Evolutionary conservation across 169 alveolate genomes (phyloP).

Genomic region (Eimeria brunetti): DNA sequence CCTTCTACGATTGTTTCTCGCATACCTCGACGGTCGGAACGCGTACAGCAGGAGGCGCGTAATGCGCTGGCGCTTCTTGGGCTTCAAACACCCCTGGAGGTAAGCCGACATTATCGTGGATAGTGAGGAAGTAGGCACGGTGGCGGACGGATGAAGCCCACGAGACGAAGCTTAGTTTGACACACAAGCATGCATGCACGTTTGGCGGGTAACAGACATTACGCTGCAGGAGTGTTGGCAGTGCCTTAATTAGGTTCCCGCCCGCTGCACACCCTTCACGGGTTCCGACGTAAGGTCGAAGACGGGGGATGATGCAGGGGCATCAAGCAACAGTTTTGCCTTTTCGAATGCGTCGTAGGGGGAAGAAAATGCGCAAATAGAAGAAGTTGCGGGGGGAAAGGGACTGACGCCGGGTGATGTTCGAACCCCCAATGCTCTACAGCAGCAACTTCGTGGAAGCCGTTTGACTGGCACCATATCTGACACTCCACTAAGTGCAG

Average conservation of each 20-base stretch:
- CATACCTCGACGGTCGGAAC: constrained; percentile 60
- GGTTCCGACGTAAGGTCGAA: not conserved
- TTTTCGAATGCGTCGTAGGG: constrained; percentile 4
- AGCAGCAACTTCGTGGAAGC: constrained; percentile 69
- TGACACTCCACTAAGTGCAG: constrained; percentile 64
- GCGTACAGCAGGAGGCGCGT: constrained; percentile 76
- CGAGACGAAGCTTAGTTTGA: not conserved
- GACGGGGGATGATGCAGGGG: not conserved
- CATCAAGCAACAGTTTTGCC: not conserved
- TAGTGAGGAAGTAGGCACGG: not conserved
- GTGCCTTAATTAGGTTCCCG: not conserved
- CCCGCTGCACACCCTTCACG: not conserved
- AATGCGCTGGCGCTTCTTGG: constrained; percentile 69
- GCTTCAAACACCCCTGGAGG: constrained; percentile 57
- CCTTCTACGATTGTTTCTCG: constrained; percentile 66
- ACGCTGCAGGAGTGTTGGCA: not conserved
- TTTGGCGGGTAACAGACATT: not conserved
- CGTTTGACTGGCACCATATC: constrained; percentile 73
- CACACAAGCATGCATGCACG: not conserved
- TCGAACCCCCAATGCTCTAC: constrained; percentile 63
- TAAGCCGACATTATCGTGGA: not conserved
- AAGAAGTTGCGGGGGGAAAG: constrained; percentile 37
- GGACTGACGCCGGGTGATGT: constrained; percentile 68
- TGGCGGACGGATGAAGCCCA: not conserved
- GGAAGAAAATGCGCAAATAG: constrained; percentile 55